Base-by-base conservation (phyloP, 371 early-diverging fungal genomes). In the Batrachochytrium dendrobatidis region DNA sequence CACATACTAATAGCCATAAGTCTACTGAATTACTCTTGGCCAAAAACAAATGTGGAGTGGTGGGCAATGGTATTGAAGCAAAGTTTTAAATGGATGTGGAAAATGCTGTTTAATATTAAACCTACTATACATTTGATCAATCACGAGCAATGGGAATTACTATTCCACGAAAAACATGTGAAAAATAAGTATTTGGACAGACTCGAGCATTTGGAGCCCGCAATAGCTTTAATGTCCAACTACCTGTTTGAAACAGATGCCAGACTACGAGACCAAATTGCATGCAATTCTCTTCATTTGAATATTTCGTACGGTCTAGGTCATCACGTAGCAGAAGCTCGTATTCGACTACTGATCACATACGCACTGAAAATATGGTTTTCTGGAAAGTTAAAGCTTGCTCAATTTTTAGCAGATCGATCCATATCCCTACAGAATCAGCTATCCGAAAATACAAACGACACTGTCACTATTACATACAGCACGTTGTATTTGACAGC, bases 331-430 rank as follows among this genome's bases (percentile, higher is more conserved):
- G 28, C 45, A 18, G 32, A 58, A 12, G 58, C 50, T 5, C 6
- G 50, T 3, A 45, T 45, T 17, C 43, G 46, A 6, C 32, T 58
- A 24, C 22, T 58, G 43, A 45, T 51, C 8, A 58, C 34, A 24
- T 4, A 50, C 28, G 45, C 58, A 24, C 34, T 58, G 22, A 58
- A 58, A 34, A 34, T 45, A n/a, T 58, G 58, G 58, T 58, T 58
- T 22, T 31, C 46, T n/a, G 50, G 50, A 10, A 15, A 31, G 3
- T 35, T 58, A 20, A 7, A n/a, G 30, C 24, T 30, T 18, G 32
- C 31, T 15, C 49, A 50, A 10, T 7, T 49, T 18, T 17, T 45
- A 31, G 49, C 30, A 3, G 50, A 45, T 29, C 30, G 49, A 26
- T 22, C 50, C 50, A 32, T 12, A 22, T 10, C 35, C 4, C 2